Conservation (phyloP, 768 basidiomycete species). For the Leccinum subgranulosum region DNA sequence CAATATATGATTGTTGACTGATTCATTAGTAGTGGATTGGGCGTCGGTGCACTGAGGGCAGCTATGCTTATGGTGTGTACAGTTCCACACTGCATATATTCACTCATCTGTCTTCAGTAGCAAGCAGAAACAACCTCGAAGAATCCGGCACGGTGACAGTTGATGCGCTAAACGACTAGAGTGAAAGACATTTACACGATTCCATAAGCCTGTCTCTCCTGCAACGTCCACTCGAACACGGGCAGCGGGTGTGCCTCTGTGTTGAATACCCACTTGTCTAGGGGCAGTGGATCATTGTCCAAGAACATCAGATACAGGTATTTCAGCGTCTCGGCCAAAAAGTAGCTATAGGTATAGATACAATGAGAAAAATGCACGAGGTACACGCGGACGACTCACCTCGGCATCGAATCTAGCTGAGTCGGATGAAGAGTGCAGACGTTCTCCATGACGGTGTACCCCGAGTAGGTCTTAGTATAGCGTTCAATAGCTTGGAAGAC, state of each 20-base stretch:
- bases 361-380: neutral
- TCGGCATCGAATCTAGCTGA: slow-evolving; percentile 62
- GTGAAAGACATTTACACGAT: neutral
- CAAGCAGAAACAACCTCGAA: neutral
- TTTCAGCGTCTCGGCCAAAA: neutral
- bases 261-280: neutral
- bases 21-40: too few relatives aligned
- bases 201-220: neutral
- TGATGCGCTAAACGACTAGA: neutral
- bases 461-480: slow-evolving; percentile 51
- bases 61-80: too few relatives aligned
- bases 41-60: too few relatives aligned
- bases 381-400: slow-evolving; percentile 39
- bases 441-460: slow-evolving; percentile 54
- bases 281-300: neutral
- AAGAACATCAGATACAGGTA: neutral
- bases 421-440: slow-evolving; percentile 41
- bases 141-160: neutral
- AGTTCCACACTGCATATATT: too few relatives aligned
- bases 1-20: too few relatives aligned
- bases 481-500: slow-evolving; percentile 66
- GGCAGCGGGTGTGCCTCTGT: neutral
- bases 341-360: neutral
- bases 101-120: too few relatives aligned
- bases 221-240: neutral